Evolutionary conservation across 2,329 filamentous ascomycete genomes (phyloP).

Genomic region (Xylariomycetidae sp.): DNA sequence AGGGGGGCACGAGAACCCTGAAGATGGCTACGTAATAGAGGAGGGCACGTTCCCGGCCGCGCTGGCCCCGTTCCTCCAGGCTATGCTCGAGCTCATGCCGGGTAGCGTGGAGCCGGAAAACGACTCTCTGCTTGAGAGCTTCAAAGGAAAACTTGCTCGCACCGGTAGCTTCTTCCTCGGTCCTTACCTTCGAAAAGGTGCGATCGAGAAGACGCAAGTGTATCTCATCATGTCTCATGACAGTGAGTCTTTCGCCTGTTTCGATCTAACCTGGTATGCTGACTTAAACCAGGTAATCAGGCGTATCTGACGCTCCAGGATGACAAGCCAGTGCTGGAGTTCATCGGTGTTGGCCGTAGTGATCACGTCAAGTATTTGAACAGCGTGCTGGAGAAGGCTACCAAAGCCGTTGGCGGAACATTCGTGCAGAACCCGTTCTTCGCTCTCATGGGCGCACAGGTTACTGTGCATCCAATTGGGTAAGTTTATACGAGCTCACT

Average conservation of each 20-base stretch:
- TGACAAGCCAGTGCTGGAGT: constrained; percentile 56
- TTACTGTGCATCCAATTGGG: constrained; percentile 65
- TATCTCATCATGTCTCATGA: constrained; percentile 67
- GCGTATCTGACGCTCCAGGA: constrained; percentile 54
- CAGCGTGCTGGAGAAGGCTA: constrained; percentile 47
- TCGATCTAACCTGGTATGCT: constrained; percentile 8
- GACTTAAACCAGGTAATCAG: constrained; percentile 53
- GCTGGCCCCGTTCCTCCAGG: constrained; percentile 50
- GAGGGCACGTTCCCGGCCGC: constrained; percentile 58
- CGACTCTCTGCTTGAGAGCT: constrained; percentile 33
- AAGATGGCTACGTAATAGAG: constrained; percentile 61
- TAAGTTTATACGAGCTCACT: constrained; percentile 27
- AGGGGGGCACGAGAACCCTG: constrained; percentile 43
- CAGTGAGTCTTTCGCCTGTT: constrained; percentile 31
- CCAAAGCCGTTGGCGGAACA: constrained; percentile 54
- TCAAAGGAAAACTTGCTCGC: constrained; percentile 43
- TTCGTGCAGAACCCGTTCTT: constrained; percentile 56
- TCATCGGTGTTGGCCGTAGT: constrained; percentile 53
- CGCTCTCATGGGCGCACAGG: constrained; percentile 50
- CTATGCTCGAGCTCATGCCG: constrained; percentile 51
- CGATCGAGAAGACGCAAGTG: constrained; percentile 55
- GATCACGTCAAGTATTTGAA: constrained; percentile 51
- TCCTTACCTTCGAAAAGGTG: constrained; percentile 51
- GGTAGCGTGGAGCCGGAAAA: constrained; percentile 36
- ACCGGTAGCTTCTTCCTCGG: constrained; percentile 53